Percentiles rank a stretch among this genome's conserved stretches.
Conservation (phyloP, 805 yeast species). For the Yarrowia hollandica region DNA sequence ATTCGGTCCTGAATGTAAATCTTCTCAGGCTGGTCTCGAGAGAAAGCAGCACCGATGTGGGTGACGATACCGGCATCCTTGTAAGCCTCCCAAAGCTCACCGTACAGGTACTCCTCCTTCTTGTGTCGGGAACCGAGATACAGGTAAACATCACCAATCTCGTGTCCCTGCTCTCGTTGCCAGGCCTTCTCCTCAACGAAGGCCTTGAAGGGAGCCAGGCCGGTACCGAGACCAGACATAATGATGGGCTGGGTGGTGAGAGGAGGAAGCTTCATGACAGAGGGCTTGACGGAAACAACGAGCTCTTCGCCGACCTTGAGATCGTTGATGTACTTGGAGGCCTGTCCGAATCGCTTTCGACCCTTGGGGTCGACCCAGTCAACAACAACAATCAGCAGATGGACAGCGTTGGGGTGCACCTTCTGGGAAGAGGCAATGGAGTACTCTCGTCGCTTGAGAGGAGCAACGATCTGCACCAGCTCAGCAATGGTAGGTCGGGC, state of each 20-base stretch:
- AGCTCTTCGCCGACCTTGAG: slow-evolving; percentile 77
- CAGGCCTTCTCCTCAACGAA: slow-evolving; percentile 92
- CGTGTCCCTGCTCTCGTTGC: slow-evolving; percentile 86
- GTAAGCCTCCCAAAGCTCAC: slow-evolving; percentile 97
- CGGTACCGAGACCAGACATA: slow-evolving; percentile 98
- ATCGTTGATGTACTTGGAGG: slow-evolving; percentile 86
- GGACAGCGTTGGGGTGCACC: slow-evolving; percentile 87
- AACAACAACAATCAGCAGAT: slow-evolving; percentile 88
- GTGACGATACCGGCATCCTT: slow-evolving; percentile 89
- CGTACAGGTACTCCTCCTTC: slow-evolving; percentile 91
- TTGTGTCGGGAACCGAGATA: slow-evolving; percentile 94
- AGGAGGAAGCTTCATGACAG: slow-evolving; percentile 95
- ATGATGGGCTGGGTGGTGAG: slow-evolving; percentile 83
- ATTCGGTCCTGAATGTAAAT: slow-evolving; percentile 93
- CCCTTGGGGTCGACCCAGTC: slow-evolving; percentile 91
- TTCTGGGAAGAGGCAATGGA: slow-evolving; percentile 96
- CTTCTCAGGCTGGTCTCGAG: slow-evolving; percentile 94
- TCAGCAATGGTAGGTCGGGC: slow-evolving; percentile 76
- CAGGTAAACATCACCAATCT: slow-evolving; percentile 84
- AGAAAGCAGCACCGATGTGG: slow-evolving; percentile 95
- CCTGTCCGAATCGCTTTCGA: slow-evolving; percentile 86
- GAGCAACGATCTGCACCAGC: slow-evolving; percentile 70
- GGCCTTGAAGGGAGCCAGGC: slow-evolving; percentile 97
- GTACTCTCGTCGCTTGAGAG: slow-evolving; percentile 94
- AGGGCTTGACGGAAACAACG: slow-evolving; percentile 92